Base-by-base conservation (phyloP, 805 yeast genomes). In the Pichia sporocuriosa region DNA sequence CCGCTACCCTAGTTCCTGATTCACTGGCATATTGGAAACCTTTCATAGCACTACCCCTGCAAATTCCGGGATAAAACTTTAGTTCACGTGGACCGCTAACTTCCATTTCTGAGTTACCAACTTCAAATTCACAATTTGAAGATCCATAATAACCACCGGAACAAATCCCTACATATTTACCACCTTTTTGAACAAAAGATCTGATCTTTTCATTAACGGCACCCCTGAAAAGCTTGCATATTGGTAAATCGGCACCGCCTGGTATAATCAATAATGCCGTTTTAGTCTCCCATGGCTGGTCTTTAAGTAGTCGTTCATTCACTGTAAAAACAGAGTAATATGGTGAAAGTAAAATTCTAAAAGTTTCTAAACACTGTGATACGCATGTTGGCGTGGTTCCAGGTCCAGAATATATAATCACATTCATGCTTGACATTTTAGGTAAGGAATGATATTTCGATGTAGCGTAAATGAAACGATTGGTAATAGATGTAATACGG, bases 221-320 rank as follows among this genome's bases (percentile, higher is more conserved):
- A 1, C 95, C 90, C 54, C 82, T 79, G 48, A 94, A 71, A 4
- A 72, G 75, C 39, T 70, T 67, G 48, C 95, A 85, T 50, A 81
- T 77, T 0, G 97, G 97, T 38, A 87, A 65, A 58, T 93, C 98
- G 1, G 97, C 97, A 7, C 99, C 99, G 4, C 98, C 99, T 0
- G 98, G 99, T 22, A 93, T 61, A 1, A 88, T 95, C 32, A 93
- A 57, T 48, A 85, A 66, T 0, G 94, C 67, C 0, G 97, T 84
- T 54, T 84, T 84, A 7, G 74, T 54, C 48, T 73, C 72, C 99
- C 98, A 93, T 0, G 98, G 97, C 54, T 93, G 97, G 20, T 76
- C 72, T 39, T 73, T 61, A 16, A 93, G 56, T 0, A 83, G 75
- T 13, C 64, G 59, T 15, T 84, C 77, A 25, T 78, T 76, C 1